Percentiles rank a stretch among this genome's conserved stretches.
These are phyloP conservation scores for Phytophthora pistaciae DNA, from an alignment of 352 stramenopile species.

Conservation along the genomic window DNA sequence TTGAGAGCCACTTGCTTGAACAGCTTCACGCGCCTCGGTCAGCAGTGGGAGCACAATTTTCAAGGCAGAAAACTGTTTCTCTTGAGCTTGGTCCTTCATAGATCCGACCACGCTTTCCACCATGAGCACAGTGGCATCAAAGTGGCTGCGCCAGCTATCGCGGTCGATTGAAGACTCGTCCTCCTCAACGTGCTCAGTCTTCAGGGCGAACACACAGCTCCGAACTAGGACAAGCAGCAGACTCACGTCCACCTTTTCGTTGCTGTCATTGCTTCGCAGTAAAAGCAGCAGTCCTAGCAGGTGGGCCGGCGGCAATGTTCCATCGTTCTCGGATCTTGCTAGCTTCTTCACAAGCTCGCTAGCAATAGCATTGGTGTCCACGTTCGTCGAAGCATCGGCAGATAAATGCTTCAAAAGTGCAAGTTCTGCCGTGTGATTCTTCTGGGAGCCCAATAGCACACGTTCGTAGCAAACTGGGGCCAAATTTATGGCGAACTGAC, in stretches of 20 bases:
- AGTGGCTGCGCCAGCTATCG: neutral
- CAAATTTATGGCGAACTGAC: constrained; percentile 22
- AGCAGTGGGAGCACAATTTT: constrained; percentile 37
- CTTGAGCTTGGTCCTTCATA: constrained; percentile 18
- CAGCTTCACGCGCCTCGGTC: constrained; percentile 24
- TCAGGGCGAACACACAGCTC: constrained; percentile 24
- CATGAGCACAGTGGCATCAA: constrained; percentile 30
- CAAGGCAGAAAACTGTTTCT: constrained; percentile 17
- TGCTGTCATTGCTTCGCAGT: constrained; percentile 22
- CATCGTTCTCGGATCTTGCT: constrained; percentile 23
- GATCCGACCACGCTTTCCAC: constrained; percentile 17
- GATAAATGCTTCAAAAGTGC: constrained; percentile 30
- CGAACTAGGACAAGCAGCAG: constrained; percentile 35
- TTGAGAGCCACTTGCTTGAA: constrained; percentile 17
- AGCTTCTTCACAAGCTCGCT: constrained; percentile 40
- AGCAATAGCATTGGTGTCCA: constrained; percentile 4
- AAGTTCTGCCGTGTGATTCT: constrained; percentile 19
- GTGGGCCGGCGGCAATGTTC: constrained; percentile 43
- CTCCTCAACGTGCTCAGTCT: constrained; percentile 10
- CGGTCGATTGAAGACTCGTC: neutral
- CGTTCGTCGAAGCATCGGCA: constrained; percentile 5
- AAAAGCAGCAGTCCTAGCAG: constrained; percentile 49
- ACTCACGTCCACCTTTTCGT: constrained; percentile 1
- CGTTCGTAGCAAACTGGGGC: constrained; percentile 28
- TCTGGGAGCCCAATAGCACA: constrained; percentile 27